Evolutionary conservation across 2,329 filamentous ascomycete species (phyloP).

Genomic region (Fusarium musae): DNA sequence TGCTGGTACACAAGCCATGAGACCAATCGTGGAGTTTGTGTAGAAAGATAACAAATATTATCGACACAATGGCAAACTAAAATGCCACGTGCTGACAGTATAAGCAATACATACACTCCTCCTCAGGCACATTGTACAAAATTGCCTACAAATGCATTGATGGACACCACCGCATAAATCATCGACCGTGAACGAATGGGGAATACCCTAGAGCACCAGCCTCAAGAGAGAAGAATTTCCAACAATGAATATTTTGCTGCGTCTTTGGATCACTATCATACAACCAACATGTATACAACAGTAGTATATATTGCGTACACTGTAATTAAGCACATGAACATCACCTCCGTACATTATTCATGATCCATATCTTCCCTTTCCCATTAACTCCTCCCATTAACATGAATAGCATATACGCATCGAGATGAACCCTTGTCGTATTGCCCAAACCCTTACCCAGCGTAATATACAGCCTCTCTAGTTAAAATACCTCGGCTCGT

Average conservation of each 20-base stretch:
- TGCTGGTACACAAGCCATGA: neutral
- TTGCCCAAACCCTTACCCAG: conserved; percentile 1
- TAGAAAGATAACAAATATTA: neutral
- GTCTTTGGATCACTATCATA: neutral
- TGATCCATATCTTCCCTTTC: conserved; percentile 15
- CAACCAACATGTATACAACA: neutral
- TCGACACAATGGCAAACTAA: neutral
- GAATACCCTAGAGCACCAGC: conserved; percentile 1
- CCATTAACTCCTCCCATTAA: conserved; percentile 19
- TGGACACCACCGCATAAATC: neutral
- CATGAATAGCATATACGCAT: conserved; percentile 1
- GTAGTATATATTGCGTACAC: conserved; percentile 23
- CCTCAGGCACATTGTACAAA: neutral
- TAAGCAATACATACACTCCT: neutral
- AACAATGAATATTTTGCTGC: neutral
- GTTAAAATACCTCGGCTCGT: conserved; percentile 81
- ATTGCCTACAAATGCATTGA: neutral
- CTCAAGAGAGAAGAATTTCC: neutral
- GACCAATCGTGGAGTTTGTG: neutral
- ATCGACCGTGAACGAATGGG: neutral
- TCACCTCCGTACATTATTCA: conserved; percentile 34
- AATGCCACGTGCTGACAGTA: neutral
- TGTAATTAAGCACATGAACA: conserved; percentile 26
- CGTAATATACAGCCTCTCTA: conserved; percentile 13
- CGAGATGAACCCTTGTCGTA: conserved; percentile 5